Percentiles rank a stretch among this genome's conserved stretches.
Evolutionary conservation across 768 basidiomycete species (phyloP).

Genomic region (Phylloporus sp.): DNA sequence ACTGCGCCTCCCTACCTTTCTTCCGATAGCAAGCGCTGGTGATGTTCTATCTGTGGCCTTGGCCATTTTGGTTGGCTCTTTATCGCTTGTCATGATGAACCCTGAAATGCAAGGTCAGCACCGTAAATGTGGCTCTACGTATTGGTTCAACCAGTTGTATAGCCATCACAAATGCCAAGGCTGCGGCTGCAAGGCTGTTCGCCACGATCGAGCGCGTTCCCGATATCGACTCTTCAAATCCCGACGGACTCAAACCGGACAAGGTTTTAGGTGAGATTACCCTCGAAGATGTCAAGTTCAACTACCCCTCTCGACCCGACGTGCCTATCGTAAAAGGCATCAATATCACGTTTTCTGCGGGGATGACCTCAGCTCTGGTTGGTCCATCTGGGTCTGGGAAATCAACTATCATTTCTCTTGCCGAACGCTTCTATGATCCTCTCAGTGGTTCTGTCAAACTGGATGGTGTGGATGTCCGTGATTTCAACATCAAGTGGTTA

Average conservation of each 20-base stretch:
- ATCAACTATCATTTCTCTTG: slow-evolving; percentile 69
- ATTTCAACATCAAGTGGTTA: too few relatives aligned
- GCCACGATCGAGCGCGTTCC: slow-evolving; percentile 86
- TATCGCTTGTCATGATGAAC: slow-evolving; percentile 78
- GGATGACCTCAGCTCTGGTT: slow-evolving; percentile 73
- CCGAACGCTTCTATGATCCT: slow-evolving; percentile 90
- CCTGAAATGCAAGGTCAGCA: slow-evolving; percentile 78
- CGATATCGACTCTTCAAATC: slow-evolving; percentile 72
- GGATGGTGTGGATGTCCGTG: too few relatives aligned
- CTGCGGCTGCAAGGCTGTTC: slow-evolving; percentile 84
- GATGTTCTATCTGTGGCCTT: slow-evolving; percentile 79
- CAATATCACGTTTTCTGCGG: slow-evolving; percentile 61
- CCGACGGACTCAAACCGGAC: slow-evolving; percentile 63
- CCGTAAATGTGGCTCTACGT: neutral
- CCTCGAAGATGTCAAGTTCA: slow-evolving; percentile 74
- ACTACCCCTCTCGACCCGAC: slow-evolving; percentile 78
- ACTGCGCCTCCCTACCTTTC: neutral
- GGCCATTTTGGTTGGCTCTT: slow-evolving; percentile 83
- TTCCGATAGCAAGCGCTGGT: slow-evolving; percentile 53
- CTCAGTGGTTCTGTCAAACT: slow-evolving; percentile 59
- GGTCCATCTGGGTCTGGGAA: slow-evolving; percentile 79
- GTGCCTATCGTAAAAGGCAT: slow-evolving; percentile 77
- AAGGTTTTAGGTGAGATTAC: slow-evolving; percentile 64
- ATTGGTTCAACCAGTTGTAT: slow-evolving; percentile 4
- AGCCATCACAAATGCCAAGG: slow-evolving; percentile 77